A percentile compares a stretch with the other conserved stretches of the same genome.
phyloP scores from a whole-genome alignment of 177 flowering plant species.

The Tripterygium wilfordii region DNA sequence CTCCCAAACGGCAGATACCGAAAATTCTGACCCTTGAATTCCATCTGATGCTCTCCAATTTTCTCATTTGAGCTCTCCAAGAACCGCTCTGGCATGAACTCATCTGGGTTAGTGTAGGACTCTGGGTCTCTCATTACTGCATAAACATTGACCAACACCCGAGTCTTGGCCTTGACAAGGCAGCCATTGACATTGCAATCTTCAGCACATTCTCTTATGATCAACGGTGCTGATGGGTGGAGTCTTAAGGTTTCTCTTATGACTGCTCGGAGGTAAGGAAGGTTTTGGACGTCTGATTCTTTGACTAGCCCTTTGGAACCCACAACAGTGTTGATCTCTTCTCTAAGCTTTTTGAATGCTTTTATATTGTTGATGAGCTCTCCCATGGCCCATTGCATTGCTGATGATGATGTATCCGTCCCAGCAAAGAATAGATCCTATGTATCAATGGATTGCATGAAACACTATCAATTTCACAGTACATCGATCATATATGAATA shows the following conservation, averaged over 20 bases:
- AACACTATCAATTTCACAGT: background rate
- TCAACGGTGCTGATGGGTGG: constrained; percentile 15
- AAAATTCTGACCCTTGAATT: constrained; percentile 16
- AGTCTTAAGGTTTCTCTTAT: constrained; percentile 20
- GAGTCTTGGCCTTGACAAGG: constrained; percentile 5
- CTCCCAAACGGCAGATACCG: constrained; percentile 18
- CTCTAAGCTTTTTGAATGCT: constrained; percentile 11
- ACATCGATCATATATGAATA: background rate
- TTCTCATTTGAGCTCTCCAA: constrained; percentile 4
- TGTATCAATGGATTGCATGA: background rate
- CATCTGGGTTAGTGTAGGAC: constrained; percentile 13
- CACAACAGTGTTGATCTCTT: constrained; percentile 16
- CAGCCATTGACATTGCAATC: constrained; percentile 19
- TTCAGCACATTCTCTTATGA: constrained; percentile 5
- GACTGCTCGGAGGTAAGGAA: constrained; percentile 19
- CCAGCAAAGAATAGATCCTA: constrained; percentile 18
- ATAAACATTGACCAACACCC: constrained; percentile 11
- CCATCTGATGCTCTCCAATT: constrained; percentile 3
- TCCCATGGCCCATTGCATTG: constrained; percentile 19
- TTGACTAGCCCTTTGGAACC: constrained; percentile 13
- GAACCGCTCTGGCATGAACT: constrained; percentile 16
- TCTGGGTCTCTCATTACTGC: constrained; percentile 20
- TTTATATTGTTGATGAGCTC: constrained; percentile 21
- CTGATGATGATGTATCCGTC: constrained; percentile 12
- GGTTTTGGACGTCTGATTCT: constrained; percentile 20